Base-by-base conservation (phyloP, 2,329 filamentous ascomycete species). In the Fusarium sp. region DNA sequence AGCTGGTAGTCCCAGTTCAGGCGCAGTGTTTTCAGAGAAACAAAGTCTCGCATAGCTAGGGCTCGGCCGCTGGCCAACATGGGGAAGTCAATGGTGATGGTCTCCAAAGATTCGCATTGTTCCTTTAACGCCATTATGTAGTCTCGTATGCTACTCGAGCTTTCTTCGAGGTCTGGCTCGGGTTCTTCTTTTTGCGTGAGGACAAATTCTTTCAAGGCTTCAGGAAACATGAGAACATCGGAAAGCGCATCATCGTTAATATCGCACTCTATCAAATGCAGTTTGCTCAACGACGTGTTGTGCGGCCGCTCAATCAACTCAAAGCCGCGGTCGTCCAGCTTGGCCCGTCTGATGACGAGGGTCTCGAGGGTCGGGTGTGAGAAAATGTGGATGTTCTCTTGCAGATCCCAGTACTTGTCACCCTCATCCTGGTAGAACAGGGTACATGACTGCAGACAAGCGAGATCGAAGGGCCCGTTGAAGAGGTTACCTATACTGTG, bases 351-450 rank as follows among this genome's bases (percentile, higher is more conserved):
- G 47, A 85, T 81, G 43, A 78, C 77, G 5, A 85, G 78, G 7
- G 74, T 78, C 67, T 84, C 82, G 20, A 85, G 78, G 1, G 82
- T 82, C 0, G 83, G 83, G 47, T 85, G 83, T 5, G 80, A 76
- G 59, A 85, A 85, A 49, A 85, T 83, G 74, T 85, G 81, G 45
- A 85, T 84, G 66, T 84, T 85, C 60, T 83, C 82, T 58, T 80
- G 82, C 37, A 85, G 76, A 66, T 85, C 82, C 83, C 83, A 85
- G 71, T 84, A 85, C 11, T 75, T 75, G 48, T 80, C 76, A 50
- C 80, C 76, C 15, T 78, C 76, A 63, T 76, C 76, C 67, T 84
- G 81, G 66, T 84, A 85, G 72, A 80, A 84, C 33, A 85, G 73
- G 4, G 77, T 80, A 75, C 83, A 84, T 5, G 78, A 76, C 67